phyloP scores from a whole-genome alignment of 768 basidiomycete species.

The Clitopilus passeckerianus region DNA sequence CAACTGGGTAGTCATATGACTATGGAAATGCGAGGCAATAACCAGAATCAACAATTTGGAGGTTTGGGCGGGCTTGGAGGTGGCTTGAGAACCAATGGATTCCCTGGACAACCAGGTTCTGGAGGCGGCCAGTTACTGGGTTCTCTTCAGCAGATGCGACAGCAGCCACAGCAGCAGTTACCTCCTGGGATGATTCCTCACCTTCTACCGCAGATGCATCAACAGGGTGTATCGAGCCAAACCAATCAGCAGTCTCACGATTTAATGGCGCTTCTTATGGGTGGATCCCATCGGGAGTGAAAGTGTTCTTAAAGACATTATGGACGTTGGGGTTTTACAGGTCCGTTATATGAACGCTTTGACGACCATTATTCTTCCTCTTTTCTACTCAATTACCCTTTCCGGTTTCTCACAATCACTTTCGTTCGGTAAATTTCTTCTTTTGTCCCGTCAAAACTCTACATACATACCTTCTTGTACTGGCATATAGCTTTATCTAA shows the following conservation, averaged over 20 bases:
- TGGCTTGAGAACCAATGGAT: conserved; percentile 25
- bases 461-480: conserved; percentile 6
- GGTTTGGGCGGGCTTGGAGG: conserved; percentile 40
- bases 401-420: conserved; percentile 3
- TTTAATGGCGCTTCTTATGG: conserved; percentile 82
- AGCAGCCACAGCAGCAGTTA: conserved; percentile 52
- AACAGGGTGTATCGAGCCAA: conserved; percentile 44
- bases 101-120: conserved; percentile 42
- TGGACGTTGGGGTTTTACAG: neutral
- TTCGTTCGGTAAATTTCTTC: conserved; percentile 7
- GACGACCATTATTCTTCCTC: neutral
- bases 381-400: neutral
- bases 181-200: conserved; percentile 50
- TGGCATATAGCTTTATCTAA: conserved; percentile 11
- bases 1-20: conserved; percentile 48
- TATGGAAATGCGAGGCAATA: conserved; percentile 49
- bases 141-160: conserved; percentile 43
- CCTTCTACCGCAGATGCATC: conserved; percentile 40
- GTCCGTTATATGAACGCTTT: conserved; percentile 2
- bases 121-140: conserved; percentile 29
- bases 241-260: conserved; percentile 64
- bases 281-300: conserved; percentile 65
- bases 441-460: neutral
- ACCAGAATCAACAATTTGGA: conserved; percentile 46
- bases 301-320: conserved; percentile 4